Percentiles rank a stretch among this genome's conserved stretches.
phyloP scores from a whole-genome alignment of 306 rosid species.

The Chamaecrista fasciculata region DNA sequence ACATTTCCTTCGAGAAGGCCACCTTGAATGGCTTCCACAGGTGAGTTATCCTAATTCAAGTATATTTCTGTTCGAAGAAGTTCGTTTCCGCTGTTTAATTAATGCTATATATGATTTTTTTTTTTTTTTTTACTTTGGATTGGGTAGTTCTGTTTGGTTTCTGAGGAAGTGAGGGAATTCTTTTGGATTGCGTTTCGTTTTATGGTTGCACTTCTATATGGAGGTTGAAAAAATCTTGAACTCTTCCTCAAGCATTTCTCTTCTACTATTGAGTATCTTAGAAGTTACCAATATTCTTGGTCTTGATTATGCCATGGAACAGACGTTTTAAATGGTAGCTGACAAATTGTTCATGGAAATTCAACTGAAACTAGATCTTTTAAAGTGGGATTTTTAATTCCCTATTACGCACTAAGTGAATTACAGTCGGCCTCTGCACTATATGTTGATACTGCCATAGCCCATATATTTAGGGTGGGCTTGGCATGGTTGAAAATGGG shows the following conservation, averaged over 20 bases:
- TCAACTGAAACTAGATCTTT: not conserved
- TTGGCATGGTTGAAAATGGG: not conserved
- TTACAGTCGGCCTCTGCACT: not conserved
- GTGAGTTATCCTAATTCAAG: conserved; percentile 3
- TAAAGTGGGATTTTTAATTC: not conserved
- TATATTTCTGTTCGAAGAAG: not conserved
- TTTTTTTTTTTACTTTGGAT: not conserved
- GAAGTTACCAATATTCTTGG: not conserved
- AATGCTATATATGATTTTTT: not conserved
- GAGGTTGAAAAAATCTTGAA: not conserved
- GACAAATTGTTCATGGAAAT: not conserved
- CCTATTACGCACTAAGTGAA: not conserved
- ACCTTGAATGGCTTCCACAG: conserved; percentile 57
- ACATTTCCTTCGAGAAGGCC: conserved; percentile 50
- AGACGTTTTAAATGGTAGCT: not conserved
- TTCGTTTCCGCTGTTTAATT: not conserved
- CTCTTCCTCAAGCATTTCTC: not conserved
- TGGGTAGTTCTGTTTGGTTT: not conserved
- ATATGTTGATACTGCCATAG: not conserved
- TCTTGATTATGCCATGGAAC: not conserved
- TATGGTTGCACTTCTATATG: not conserved
- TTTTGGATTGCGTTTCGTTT: not conserved
- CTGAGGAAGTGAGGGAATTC: not conserved
- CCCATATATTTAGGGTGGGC: not conserved
- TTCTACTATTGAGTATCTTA: not conserved